Base-by-base conservation (phyloP, 2,329 filamentous ascomycete species). In the Westerdykella ornata region DNA sequence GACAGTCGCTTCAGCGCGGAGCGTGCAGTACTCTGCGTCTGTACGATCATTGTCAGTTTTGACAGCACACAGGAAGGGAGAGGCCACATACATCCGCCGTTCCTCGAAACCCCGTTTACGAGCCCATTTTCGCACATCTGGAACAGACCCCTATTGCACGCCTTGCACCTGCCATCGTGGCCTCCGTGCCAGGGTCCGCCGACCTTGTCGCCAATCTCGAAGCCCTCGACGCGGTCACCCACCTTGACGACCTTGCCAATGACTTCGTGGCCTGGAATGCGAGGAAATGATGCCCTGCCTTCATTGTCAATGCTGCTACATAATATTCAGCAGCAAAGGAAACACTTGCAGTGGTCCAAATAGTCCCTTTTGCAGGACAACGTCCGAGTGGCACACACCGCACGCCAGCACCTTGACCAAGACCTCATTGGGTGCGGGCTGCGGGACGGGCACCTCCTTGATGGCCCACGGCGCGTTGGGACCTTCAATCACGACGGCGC, bases 371-470 rank as follows among this genome's bases (percentile, higher is more conserved):
- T 60, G 57, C n/a, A 60, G n/a, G 28, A 57, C 54, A 5, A 22
- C 34, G 52, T 88, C 84, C 1, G 74, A 76, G 60, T 80, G 81
- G 63, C 84, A 88, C 37, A 89, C 76, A 33, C 84, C 84, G 51
- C 80, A 85, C 5, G 84, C 84, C 7, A 80, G 68, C 2, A 86
- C 76, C 60, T 87, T 87, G 62, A 86, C 73, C 18, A 88, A 74
- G 2, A 88, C 68, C 53, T 86, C 71, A 14, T 75, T 73, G 0
- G 70, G 59, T 5, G 71, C 65, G 1, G 82, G 82, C 26, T 69
- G 59, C 44, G 74, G 70, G 31, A 88, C 70, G 14, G 74, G 69
- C 3, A 82, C 56, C 3, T 85, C 76, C 48, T 79, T 74, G 47
- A 88, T 67, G 2, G 66, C 66, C 48, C 84, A 70, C 0, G 77